phyloP scores from a whole-genome alignment of 495 filamentous ascomycete species.

The Lindgomyces ingoldianus region DNA sequence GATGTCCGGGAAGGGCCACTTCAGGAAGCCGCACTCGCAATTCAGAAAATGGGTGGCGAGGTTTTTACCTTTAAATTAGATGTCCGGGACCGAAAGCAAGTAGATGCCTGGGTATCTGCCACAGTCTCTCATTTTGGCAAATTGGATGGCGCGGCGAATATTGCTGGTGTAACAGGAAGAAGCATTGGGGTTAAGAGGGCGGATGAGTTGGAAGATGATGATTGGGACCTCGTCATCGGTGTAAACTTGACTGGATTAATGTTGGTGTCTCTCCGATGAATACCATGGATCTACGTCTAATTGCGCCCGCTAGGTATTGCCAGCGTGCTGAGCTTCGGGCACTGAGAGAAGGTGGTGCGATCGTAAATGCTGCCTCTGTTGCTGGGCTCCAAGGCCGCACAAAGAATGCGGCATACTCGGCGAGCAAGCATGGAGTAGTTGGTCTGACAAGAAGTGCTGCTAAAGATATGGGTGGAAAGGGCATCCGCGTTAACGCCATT shows the following conservation, averaged over 20 bases:
- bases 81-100: constrained; percentile 15
- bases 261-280: constrained; percentile 2
- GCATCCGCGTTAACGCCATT: constrained; percentile 26
- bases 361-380: constrained; percentile 18
- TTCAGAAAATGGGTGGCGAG: neutral
- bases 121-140: constrained; percentile 16
- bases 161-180: constrained; percentile 18
- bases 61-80: constrained; percentile 4
- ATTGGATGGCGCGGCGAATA: constrained; percentile 25
- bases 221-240: constrained; percentile 21
- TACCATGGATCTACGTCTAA: constrained; percentile 24
- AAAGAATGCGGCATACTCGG: constrained; percentile 15
- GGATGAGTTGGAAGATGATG: constrained; percentile 12
- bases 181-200: constrained; percentile 3
- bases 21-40: neutral
- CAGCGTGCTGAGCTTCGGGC: constrained; percentile 17
- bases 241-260: constrained; percentile 26
- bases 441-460: constrained; percentile 25
- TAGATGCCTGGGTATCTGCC: constrained; percentile 17
- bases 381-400: constrained; percentile 7
- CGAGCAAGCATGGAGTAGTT: constrained; percentile 25
- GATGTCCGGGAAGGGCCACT: constrained; percentile 8
- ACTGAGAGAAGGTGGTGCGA: constrained; percentile 20
- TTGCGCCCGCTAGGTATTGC: constrained; percentile 26
- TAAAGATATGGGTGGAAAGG: constrained; percentile 19